A percentile compares a stretch with the other conserved stretches of the same genome.
phyloP scores from a whole-genome alignment of 164 flowering plant species.

The Cinnamomum chago region DNA sequence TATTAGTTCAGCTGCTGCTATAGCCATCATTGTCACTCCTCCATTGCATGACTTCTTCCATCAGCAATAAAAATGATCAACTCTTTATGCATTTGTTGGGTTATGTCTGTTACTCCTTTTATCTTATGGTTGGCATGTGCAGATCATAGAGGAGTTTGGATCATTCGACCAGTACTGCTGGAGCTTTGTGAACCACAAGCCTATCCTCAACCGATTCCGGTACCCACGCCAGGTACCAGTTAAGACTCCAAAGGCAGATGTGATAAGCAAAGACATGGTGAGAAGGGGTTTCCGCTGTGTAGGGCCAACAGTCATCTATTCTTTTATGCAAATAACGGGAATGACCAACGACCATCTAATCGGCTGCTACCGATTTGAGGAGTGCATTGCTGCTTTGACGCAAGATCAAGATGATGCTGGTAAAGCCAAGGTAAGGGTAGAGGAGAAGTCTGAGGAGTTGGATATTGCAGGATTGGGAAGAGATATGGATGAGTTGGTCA shows the following conservation, averaged over 20 bases:
- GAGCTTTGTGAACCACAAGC: slow-evolving; percentile 32
- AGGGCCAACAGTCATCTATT: slow-evolving; percentile 33
- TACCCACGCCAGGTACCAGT: slow-evolving; percentile 37
- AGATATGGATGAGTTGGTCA: slow-evolving; percentile 16
- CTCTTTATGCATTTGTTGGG: neutral
- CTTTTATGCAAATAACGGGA: slow-evolving; percentile 40
- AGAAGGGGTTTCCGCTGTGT: slow-evolving; percentile 35
- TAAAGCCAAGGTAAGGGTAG: slow-evolving; percentile 4
- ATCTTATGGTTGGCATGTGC: slow-evolving; percentile 4
- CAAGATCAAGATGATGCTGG: neutral
- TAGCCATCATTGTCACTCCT: too few relatives aligned
- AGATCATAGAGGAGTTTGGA: slow-evolving; percentile 32
- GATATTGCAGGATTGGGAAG: slow-evolving; percentile 11
- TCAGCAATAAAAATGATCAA: neutral
- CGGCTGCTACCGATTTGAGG: slow-evolving; percentile 30
- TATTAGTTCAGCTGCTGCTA: too few relatives aligned
- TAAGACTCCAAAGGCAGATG: slow-evolving; percentile 35
- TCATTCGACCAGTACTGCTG: slow-evolving; percentile 34
- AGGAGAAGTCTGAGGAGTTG: slow-evolving; percentile 14
- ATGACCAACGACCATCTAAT: slow-evolving; percentile 36
- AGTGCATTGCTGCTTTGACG: slow-evolving; percentile 17
- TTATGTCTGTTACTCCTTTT: neutral
- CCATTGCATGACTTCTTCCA: neutral
- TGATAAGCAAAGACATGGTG: slow-evolving; percentile 35
- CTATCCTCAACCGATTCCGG: slow-evolving; percentile 28